A percentile compares a stretch with the other conserved stretches of the same genome.
phyloP scores from a whole-genome alignment of 2,329 filamentous ascomycete species.

The Septoria linicola region DNA sequence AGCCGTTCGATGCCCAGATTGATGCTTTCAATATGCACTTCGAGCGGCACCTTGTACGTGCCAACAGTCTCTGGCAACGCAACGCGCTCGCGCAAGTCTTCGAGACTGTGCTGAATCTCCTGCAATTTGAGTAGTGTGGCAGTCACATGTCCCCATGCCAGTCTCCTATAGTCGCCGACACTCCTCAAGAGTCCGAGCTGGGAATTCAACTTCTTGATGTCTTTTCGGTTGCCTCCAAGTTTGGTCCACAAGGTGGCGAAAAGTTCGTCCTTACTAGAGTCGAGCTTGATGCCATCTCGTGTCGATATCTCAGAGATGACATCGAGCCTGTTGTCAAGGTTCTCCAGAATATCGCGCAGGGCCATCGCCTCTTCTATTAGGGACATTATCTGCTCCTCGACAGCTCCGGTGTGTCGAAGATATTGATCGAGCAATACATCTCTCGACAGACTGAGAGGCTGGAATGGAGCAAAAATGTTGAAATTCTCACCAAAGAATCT shows the following conservation, averaged over 20 bases:
- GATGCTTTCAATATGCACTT: conserved; percentile 74
- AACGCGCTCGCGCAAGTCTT: conserved; percentile 70
- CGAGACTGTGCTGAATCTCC: conserved; percentile 68
- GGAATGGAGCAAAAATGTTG: conserved; percentile 60
- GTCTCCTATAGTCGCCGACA: conserved; percentile 65
- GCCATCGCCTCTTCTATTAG: conserved; percentile 70
- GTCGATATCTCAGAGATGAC: conserved; percentile 68
- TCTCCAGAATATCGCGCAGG: conserved; percentile 63
- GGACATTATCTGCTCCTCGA: conserved; percentile 66
- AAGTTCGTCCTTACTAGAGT: conserved; percentile 62
- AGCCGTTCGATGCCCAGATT: conserved; percentile 70
- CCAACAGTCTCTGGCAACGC: conserved; percentile 63
- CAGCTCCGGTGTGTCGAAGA: conserved; percentile 66
- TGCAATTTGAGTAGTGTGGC: conserved; percentile 70
- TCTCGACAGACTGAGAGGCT: conserved; percentile 58
- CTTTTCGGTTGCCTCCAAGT: conserved; percentile 65
- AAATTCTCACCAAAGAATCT: conserved; percentile 45
- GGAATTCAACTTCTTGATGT: conserved; percentile 59
- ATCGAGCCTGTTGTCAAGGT: conserved; percentile 67
- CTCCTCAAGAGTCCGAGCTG: conserved; percentile 65
- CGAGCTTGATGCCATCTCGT: conserved; percentile 60
- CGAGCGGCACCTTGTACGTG: conserved; percentile 59
- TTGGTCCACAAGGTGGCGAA: conserved; percentile 71
- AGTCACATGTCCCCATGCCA: conserved; percentile 67
- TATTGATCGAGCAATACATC: conserved; percentile 69